phyloP scores from a whole-genome alignment of 1,284 basidiomycete species.

The Cutaneotrichosporon sp. region DNA sequence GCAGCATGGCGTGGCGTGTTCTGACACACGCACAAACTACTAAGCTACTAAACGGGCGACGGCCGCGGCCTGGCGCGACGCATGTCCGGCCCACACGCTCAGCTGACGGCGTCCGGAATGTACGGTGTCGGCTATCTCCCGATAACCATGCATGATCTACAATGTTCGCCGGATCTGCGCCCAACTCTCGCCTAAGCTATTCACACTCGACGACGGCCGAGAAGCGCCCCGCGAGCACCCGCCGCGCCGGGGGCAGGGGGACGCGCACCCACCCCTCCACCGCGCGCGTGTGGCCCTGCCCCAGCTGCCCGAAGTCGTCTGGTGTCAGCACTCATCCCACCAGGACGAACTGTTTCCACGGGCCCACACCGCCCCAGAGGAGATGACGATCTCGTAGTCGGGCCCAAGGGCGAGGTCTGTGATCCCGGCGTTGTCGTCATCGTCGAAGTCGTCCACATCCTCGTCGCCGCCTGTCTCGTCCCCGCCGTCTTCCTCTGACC shows the following conservation, averaged over 20 bases:
- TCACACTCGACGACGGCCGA: not conserved
- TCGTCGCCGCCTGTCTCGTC: too few relatives aligned
- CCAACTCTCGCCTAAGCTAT: too few relatives aligned
- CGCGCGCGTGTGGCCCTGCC: not conserved
- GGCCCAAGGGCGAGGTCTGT: not conserved
- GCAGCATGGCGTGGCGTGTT: too few relatives aligned
- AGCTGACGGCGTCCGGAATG: too few relatives aligned
- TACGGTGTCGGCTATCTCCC: too few relatives aligned
- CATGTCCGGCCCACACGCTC: too few relatives aligned
- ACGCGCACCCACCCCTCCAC: conserved; percentile 6
- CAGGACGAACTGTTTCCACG: conserved; percentile 3
- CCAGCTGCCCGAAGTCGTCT: conserved; percentile 10
- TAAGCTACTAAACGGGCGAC: too few relatives aligned
- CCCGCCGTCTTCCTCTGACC: too few relatives aligned
- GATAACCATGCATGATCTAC: too few relatives aligned
- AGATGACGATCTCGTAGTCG: conserved; percentile 3
- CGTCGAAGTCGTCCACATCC: not conserved
- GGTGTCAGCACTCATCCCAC: not conserved
- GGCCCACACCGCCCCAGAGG: not conserved
- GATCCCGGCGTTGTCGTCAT: not conserved
- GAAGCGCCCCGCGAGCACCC: conserved; percentile 2
- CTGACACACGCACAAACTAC: too few relatives aligned
- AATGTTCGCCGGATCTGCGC: too few relatives aligned
- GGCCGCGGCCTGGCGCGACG: too few relatives aligned
- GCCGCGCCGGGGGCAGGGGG: not conserved